Evolutionary conservation across 2,329 filamentous ascomycete genomes (phyloP).

Genomic region (Alternaria triticina): DNA sequence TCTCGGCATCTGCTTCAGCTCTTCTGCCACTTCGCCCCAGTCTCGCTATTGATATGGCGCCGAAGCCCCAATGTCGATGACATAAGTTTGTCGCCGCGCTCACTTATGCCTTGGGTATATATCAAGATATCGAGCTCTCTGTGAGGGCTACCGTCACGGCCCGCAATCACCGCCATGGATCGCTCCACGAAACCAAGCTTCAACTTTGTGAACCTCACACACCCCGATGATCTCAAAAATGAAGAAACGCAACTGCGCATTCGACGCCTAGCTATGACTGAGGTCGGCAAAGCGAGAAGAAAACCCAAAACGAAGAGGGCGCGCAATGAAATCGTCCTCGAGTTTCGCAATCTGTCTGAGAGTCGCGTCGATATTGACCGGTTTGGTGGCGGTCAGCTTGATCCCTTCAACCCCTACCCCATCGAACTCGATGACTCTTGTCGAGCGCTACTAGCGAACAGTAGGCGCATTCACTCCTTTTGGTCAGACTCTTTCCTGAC

Average conservation of each 20-base stretch:
- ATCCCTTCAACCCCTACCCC: constrained; percentile 36
- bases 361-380: constrained; percentile 20
- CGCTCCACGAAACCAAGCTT: constrained; percentile 32
- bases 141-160: background rate
- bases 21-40: constrained; percentile 4
- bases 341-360: constrained; percentile 24
- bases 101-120: constrained; percentile 1
- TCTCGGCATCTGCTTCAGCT: constrained; percentile 8
- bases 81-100: constrained; percentile 5
- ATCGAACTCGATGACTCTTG: constrained; percentile 31
- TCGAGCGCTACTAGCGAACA: constrained; percentile 31
- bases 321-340: constrained; percentile 36
- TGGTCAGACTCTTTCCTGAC: constrained; percentile 15
- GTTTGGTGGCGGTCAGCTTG: constrained; percentile 27
- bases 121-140: background rate
- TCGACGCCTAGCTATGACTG: constrained; percentile 42
- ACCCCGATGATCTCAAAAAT: constrained; percentile 42
- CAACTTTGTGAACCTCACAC: constrained; percentile 40
- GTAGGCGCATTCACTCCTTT: constrained; percentile 18
- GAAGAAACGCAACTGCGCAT: constrained; percentile 40
- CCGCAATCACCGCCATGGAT: constrained; percentile 23
- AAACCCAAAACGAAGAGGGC: constrained; percentile 36
- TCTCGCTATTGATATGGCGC: constrained; percentile 1
- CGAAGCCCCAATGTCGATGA: constrained; percentile 6
- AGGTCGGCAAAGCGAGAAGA: constrained; percentile 35